Percentiles rank a stretch among this genome's conserved stretches.
These are phyloP conservation scores for Cercospora sesami DNA, from an alignment of 2,329 filamentous ascomycete genomes.

Conservation along the genomic window DNA sequence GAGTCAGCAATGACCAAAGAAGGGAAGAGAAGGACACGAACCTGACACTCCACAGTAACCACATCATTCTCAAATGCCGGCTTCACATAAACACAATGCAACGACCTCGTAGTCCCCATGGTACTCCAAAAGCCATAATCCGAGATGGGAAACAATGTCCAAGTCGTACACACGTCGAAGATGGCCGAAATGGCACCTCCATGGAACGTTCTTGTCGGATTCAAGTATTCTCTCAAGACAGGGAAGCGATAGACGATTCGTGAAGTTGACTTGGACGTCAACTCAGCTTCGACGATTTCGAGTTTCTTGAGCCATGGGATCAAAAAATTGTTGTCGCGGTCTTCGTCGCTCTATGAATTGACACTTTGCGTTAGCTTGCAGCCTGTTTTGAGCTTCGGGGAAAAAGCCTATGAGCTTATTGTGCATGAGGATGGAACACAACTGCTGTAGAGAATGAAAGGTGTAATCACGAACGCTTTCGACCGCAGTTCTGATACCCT, in stretches of 20 bases:
- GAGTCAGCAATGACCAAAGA: not conserved
- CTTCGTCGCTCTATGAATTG: constrained; percentile 14
- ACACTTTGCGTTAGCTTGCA: constrained; percentile 1
- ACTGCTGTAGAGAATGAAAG: not conserved
- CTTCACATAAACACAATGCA: constrained; percentile 28
- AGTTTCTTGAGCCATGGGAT: constrained; percentile 25
- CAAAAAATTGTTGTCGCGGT: constrained; percentile 23
- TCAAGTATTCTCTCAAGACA: constrained; percentile 29
- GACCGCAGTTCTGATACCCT: not conserved
- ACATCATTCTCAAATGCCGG: constrained; percentile 29
- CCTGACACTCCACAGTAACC: constrained; percentile 29
- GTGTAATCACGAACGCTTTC: constrained; percentile 9
- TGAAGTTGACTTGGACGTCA: constrained; percentile 18
- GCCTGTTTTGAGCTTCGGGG: not conserved
- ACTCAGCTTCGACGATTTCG: constrained; percentile 25
- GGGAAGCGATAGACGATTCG: constrained; percentile 29
- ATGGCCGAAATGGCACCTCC: constrained; percentile 30
- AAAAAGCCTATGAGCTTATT: not conserved
- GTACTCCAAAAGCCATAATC: constrained; percentile 31
- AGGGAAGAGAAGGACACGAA: constrained; percentile 10
- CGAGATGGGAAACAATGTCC: constrained; percentile 24
- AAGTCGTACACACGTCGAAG: constrained; percentile 30
- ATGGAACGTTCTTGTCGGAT: constrained; percentile 29
- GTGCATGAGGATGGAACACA: not conserved
- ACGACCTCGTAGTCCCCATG: constrained; percentile 28